These are phyloP conservation scores for Colletotrichum viniferum DNA, from an alignment of 2,329 filamentous ascomycete species.

Conservation along the genomic window DNA sequence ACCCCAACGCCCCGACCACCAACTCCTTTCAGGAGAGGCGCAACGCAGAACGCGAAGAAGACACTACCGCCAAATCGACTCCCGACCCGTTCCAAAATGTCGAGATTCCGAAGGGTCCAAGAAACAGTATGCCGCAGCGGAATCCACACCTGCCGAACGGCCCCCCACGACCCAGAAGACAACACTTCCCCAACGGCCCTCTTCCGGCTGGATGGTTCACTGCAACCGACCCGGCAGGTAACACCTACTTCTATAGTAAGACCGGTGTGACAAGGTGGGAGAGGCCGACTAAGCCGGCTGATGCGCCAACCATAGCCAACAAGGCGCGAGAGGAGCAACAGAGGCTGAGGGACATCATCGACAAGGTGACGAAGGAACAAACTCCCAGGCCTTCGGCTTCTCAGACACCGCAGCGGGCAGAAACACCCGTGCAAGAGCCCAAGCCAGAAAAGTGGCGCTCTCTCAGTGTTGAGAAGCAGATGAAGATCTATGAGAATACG, in stretches of 20 bases:
- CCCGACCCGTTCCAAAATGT: conserved; percentile 51
- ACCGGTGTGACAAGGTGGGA: conserved; percentile 82
- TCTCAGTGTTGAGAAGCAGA: conserved; percentile 81
- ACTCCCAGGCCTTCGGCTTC: conserved; percentile 59
- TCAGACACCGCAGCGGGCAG: conserved; percentile 68
- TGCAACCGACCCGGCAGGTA: conserved; percentile 72
- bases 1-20: conserved; percentile 62
- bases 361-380: conserved; percentile 77
- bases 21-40: conserved; percentile 70
- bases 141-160: conserved; percentile 51
- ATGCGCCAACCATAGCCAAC: conserved; percentile 69
- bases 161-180: conserved; percentile 46
- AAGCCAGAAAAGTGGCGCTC: conserved; percentile 75
- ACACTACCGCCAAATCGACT: conserved; percentile 34
- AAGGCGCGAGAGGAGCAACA: conserved; percentile 69
- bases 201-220: conserved; percentile 88
- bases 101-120: conserved; percentile 62
- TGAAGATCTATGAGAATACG: conserved; percentile 93
- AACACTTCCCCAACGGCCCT: conserved; percentile 57
- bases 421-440: conserved; percentile 58
- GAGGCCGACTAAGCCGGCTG: conserved; percentile 71
- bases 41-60: conserved; percentile 45
- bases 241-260: conserved; percentile 85
- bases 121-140: conserved; percentile 62
- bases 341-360: conserved; percentile 82